Conservation (phyloP, 2,329 filamentous ascomycete species). For the Aureobasidium sp. region DNA sequence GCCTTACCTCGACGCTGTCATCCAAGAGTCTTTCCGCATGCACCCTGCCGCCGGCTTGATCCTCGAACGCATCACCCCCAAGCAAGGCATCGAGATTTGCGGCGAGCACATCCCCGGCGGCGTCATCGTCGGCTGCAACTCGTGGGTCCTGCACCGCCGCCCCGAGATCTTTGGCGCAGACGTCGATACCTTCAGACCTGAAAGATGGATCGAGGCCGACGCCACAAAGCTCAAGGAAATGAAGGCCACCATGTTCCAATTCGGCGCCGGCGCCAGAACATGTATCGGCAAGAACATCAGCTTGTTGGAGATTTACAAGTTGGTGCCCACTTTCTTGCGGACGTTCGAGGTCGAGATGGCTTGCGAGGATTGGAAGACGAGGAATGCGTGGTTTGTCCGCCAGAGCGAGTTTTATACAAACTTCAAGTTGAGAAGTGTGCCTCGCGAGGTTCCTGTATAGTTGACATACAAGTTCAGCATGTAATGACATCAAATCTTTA, state of each 20-base stretch:
- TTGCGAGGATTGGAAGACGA: slow-evolving; percentile 39
- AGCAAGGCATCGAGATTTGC: slow-evolving; percentile 55
- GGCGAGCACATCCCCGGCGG: slow-evolving; percentile 59
- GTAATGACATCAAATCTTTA: not conserved
- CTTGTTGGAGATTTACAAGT: slow-evolving; percentile 45
- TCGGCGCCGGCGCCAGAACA: slow-evolving; percentile 63
- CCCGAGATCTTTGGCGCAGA: slow-evolving; percentile 62
- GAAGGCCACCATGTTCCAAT: slow-evolving; percentile 60
- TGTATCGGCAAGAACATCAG: slow-evolving; percentile 55
- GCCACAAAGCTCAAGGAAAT: slow-evolving; percentile 56
- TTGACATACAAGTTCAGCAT: not conserved
- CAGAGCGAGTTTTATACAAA: slow-evolving; percentile 39
- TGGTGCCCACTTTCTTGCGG: slow-evolving; percentile 52
- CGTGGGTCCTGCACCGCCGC: slow-evolving; percentile 67
- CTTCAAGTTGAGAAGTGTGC: slow-evolving; percentile 32
- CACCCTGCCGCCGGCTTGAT: slow-evolving; percentile 68
- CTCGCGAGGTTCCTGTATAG: slow-evolving; percentile 11
- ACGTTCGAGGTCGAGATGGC: slow-evolving; percentile 52
- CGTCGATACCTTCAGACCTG: slow-evolving; percentile 57
- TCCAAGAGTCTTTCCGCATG: slow-evolving; percentile 71
- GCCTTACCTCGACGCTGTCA: slow-evolving; percentile 67
- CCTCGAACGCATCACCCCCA: slow-evolving; percentile 66
- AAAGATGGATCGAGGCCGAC: slow-evolving; percentile 55
- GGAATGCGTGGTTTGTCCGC: slow-evolving; percentile 50
- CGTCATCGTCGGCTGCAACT: slow-evolving; percentile 66